Evolutionary conservation across 305 asterid genomes (phyloP), one percentile per base, ranked within the genome.

Genomic region (Fraxinus latifolia): DNA sequence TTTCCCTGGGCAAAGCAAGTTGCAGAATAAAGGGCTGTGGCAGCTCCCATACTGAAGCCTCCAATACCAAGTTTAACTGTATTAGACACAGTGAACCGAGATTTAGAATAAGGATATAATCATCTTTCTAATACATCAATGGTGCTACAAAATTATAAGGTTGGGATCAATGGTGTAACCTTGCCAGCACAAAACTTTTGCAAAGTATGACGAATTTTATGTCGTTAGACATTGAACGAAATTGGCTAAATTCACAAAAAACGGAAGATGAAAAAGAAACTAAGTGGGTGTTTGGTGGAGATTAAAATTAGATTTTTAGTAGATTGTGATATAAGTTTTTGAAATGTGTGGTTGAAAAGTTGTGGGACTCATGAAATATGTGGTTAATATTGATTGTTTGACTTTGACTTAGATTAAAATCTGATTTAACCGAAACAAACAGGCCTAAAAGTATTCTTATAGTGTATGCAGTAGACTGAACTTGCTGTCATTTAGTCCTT

Each of bases 41-140:
- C 98, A 73, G 95, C 95, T 44, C 99, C 99, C 97, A 95, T 95
- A 81, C 98, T 92, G 90, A 95, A 95, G 76, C 99, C 99, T 79
- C 98, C 99, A 25, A 95, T 89, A 11, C 98, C 99, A 84, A 94
- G 96, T 90, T 92, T 95, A 83, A 95, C 98, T 95, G 91, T 86
- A 79, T 73, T 4, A 21, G 29, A 25, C 58, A 31, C 68, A 27
- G 50, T 11, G 34, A 81, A 65, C 21, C 76, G 19, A 4, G 39
- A 42, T n/a, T 70, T 83, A 77, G 15, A 39, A 37, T 74, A 80
- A 72, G 76, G 79, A 44, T 76, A 60, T 80, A 32, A 70, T 58
- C 14, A 21, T 70, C 44, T 31, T 67, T 14, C 8, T 25, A 27
- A 29, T 67, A 25, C n/a, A 67, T 11, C 17, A 7, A 25, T 3